phyloP scores from a whole-genome alignment of 768 basidiomycete species.

The Pisolithus sp. region DNA sequence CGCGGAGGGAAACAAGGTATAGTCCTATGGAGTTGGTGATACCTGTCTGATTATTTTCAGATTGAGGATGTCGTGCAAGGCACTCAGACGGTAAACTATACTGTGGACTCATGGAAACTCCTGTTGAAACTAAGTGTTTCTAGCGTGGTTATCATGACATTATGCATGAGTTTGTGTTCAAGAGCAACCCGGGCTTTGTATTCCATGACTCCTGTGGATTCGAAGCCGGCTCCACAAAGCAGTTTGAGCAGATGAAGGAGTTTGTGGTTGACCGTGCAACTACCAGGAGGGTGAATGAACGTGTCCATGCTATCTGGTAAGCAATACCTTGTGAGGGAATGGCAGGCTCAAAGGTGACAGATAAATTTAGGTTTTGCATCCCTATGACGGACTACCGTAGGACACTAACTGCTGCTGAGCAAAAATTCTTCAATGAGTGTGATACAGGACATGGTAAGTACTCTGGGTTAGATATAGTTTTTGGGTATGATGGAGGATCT shows the following conservation, averaged over 20 bases:
- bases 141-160: conserved; percentile 29
- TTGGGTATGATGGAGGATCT: neutral
- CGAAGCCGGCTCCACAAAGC: conserved; percentile 27
- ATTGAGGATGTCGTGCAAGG: neutral
- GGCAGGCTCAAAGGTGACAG: neutral
- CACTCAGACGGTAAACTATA: neutral
- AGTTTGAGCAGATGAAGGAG: conserved; percentile 22
- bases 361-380: conserved; percentile 35
- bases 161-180: conserved; percentile 23
- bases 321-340: neutral
- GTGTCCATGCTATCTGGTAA: conserved; percentile 35
- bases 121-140: neutral
- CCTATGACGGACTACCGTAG: conserved; percentile 19
- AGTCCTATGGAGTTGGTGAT: too few species aligned
- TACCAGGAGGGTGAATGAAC: conserved; percentile 13
- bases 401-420: conserved; percentile 24
- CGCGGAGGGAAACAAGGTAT: too few species aligned
- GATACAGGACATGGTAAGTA: conserved; percentile 6
- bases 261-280: conserved; percentile 27
- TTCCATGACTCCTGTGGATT: conserved; percentile 41
- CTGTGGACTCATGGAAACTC: too few species aligned
- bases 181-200: conserved; percentile 27
- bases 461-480: too few species aligned
- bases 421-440: conserved; percentile 25
- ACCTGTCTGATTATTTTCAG: neutral